phyloP scores from a whole-genome alignment of 805 yeast species.

The Candida maesae region DNA sequence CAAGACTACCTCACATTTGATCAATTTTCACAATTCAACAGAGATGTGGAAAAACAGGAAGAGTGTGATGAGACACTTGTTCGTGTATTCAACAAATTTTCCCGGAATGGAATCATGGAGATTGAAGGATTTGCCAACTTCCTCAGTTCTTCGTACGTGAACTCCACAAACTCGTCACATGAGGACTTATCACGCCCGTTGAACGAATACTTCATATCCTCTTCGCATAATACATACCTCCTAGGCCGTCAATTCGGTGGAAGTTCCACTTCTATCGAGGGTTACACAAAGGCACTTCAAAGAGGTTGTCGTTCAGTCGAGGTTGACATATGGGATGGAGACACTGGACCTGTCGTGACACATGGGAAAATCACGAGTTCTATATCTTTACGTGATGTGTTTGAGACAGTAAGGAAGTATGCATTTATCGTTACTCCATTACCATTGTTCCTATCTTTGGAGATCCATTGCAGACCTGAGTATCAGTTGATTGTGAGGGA shows the following conservation, averaged over 20 bases:
- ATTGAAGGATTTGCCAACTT: constrained; percentile 25
- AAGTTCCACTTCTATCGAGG: constrained; percentile 84
- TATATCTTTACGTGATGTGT: constrained; percentile 63
- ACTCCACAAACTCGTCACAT: constrained; percentile 20
- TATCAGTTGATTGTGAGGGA: constrained; percentile 61
- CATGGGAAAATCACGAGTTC: constrained; percentile 89
- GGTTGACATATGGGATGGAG: constrained; percentile 92
- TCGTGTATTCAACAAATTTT: constrained; percentile 37
- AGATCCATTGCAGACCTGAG: constrained; percentile 67
- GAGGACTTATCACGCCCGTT: constrained; percentile 58
- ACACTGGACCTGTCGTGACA: constrained; percentile 75
- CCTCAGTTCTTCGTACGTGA: constrained; percentile 27
- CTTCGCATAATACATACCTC: constrained; percentile 92
- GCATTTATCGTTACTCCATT: constrained; percentile 85
- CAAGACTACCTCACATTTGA: constrained; percentile 25
- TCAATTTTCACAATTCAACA: constrained; percentile 42
- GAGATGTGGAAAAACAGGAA: constrained; percentile 44
- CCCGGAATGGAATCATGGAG: constrained; percentile 7
- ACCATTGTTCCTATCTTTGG: constrained; percentile 84
- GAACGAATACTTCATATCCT: constrained; percentile 83
- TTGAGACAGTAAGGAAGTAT: constrained; percentile 71
- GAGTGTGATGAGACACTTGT: constrained; percentile 27
- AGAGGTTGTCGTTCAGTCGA: constrained; percentile 95
- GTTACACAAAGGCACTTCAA: constrained; percentile 80
- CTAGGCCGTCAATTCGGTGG: constrained; percentile 87